phyloP scores from a whole-genome alignment of 2,329 filamentous ascomycete species.

The Xylariomycetidae sp. region DNA sequence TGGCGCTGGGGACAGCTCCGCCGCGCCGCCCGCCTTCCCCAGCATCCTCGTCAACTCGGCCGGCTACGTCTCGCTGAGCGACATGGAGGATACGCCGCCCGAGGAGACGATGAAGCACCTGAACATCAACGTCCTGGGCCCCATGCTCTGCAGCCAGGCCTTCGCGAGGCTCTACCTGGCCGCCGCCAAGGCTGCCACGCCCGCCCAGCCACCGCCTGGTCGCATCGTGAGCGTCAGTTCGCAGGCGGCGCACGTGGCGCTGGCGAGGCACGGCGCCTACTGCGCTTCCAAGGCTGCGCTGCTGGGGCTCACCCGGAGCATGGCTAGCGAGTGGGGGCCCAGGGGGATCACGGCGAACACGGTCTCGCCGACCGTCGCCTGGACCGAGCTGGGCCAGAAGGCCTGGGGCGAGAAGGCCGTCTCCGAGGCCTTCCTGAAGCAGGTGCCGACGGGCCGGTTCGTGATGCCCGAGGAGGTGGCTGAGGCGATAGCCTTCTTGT shows the following conservation, averaged over 20 bases:
- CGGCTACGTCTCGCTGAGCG: slow-evolving; percentile 39
- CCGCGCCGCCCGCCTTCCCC: slow-evolving; percentile 8
- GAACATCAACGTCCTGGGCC: slow-evolving; percentile 38
- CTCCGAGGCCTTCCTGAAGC: slow-evolving; percentile 29
- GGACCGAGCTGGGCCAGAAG: slow-evolving; percentile 40
- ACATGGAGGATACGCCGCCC: slow-evolving; percentile 35
- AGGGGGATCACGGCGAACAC: slow-evolving; percentile 41
- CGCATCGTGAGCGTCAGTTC: slow-evolving; percentile 42
- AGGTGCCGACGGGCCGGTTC: slow-evolving; percentile 34
- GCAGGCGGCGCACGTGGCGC: slow-evolving; percentile 41
- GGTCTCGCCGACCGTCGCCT: slow-evolving; percentile 40
- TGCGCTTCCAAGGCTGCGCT: slow-evolving; percentile 43
- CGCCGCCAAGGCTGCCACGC: slow-evolving; percentile 15
- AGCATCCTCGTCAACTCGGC: slow-evolving; percentile 29
- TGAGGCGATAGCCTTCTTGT: slow-evolving; percentile 33
- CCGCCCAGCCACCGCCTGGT: slow-evolving; percentile 27
- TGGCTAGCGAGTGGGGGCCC: slow-evolving; percentile 42
- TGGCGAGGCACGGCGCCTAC: slow-evolving; percentile 40
- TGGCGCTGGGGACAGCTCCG: background rate
- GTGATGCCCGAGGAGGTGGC: slow-evolving; percentile 34
- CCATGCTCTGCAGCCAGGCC: slow-evolving; percentile 39
- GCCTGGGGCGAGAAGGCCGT: slow-evolving; percentile 33
- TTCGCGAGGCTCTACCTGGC: slow-evolving; percentile 38
- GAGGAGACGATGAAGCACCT: slow-evolving; percentile 39
- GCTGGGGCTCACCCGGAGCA: slow-evolving; percentile 37